Base-by-base conservation (phyloP, 345 rosid genomes). In the Gossypium rotundifolium region DNA sequence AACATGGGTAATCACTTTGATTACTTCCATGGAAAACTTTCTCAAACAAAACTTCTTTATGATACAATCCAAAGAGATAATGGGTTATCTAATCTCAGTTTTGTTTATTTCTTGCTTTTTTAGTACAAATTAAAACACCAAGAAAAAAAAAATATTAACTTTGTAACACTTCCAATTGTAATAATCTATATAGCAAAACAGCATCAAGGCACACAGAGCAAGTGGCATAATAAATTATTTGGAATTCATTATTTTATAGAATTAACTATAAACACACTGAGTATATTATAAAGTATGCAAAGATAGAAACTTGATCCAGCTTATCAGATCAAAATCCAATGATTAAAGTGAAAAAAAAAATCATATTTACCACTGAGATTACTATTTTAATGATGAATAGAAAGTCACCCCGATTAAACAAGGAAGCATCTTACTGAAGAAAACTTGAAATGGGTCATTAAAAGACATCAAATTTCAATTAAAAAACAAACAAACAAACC, bases 141-240 rank as follows among this genome's bases (percentile, higher is more conserved):
- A 63, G n/a, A 18, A 11, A 1, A n/a, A n/a, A 11, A 2, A 4
- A 2, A 52, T 5, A 53, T 7, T 7, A 52, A 66, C 71, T 7
- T 45, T 7, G 8, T 9, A 7, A 23, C 20, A 48, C 57, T 67
- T 48, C 3, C 38, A 23, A 9, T 7, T 23, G 42, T 49, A 48
- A 9, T 13, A 23, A 48, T 48, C 16, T 9, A 2, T 8, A 7
- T 12, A 67, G 71, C 38, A 48, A 46, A 67, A 49, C 44, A 68
- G 52, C 16, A 51, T 33, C 33, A 46, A 22, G 25, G 55, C 42
- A 6, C 57, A 48, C 11, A 48, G 22, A 68, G 72, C 72, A 68
- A 25, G 58, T 48, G 42, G 72, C 2, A 48, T 27, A 25, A 14
- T 68, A 68, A 68, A 68, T 68, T 68, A 68, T 12, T 68, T 49